Evolutionary conservation across 2,329 filamentous ascomycete species (phyloP), one percentile per base, ranked within the genome.

Genomic region (Talaromyces sp.): DNA sequence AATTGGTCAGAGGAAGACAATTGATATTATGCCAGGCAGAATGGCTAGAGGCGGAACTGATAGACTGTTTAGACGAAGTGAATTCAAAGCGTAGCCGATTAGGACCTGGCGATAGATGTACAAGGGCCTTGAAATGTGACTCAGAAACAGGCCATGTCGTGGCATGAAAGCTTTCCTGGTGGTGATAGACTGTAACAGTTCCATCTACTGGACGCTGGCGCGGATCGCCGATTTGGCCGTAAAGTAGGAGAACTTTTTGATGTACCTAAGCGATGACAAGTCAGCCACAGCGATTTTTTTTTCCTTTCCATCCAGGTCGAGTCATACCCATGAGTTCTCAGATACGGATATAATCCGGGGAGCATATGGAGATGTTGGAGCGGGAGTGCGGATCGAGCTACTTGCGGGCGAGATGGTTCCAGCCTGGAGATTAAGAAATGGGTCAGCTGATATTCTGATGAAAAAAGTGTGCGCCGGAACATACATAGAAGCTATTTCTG

Each of bases 41-140:
- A 76, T 97, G 92, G 23, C 89, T 84, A 10, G 70, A 47, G 83
- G 87, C 70, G 83, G 87, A 28, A 83, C 84, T 74, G 40, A 72
- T 73, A 23, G 89, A 87, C 33, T 95, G 81, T 74, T 95, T 96
- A 4, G 91, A 89, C 34, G 90, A 95, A 54, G 84, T 84, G 72
- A 96, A 98, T 72, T 97, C 94, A 67, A 98, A 89, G 28, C 91
- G 89, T 33, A 98, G 78, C 67, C 86, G 88, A 76, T 99, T 99
- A 60, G 91, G 90, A 0, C 95, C 95, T 4, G 95, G 93, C 65
- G 90, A 87, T n/a, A 99, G 85, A 75, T 96, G 92, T 9, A 97
- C 84, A 33, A 98, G 81, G 5, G 89, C 89, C 78, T 98, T 98
- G 83, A 97, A 98, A 74, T 93, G 88, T 3, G 91, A 96, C 65